A percentile compares a stretch with the other conserved stretches of the same genome.
phyloP scores from a whole-genome alignment of 495 filamentous ascomycete species.

The Tirmania nivea region DNA sequence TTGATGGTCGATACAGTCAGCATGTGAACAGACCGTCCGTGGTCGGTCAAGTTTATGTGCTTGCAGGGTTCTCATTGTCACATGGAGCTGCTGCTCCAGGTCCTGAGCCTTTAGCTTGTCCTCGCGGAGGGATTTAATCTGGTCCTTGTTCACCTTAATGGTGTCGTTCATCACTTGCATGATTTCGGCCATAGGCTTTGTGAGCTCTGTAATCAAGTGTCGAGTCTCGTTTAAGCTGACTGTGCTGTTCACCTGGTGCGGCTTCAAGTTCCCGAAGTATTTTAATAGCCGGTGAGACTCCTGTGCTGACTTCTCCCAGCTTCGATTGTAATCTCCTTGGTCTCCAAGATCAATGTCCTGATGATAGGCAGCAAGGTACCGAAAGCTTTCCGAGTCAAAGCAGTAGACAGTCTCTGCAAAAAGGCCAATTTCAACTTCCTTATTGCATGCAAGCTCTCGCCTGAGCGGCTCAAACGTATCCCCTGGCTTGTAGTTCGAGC shows the following conservation, averaged over 20 bases:
- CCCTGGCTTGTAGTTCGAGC: conserved; percentile 24
- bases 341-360: conserved; percentile 17
- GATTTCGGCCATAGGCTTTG: conserved; percentile 22
- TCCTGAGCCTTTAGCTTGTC: conserved; percentile 10
- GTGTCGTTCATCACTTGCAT: conserved; percentile 19
- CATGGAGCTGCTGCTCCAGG: conserved; percentile 12
- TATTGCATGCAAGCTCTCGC: conserved; percentile 14
- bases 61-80: conserved; percentile 6
- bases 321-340: conserved; percentile 19
- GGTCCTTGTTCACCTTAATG: conserved; percentile 18
- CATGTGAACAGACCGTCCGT: conserved; percentile 1
- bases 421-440: conserved; percentile 13
- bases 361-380: conserved; percentile 24
- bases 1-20: conserved; percentile 2
- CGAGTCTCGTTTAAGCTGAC: conserved; percentile 23
- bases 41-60: conserved; percentile 2
- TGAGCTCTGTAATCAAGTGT: conserved; percentile 20
- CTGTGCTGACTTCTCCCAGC: conserved; percentile 22
- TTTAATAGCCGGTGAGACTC: conserved; percentile 20
- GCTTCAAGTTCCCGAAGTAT: conserved; percentile 12
- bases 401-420: conserved; percentile 20
- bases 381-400: conserved; percentile 29
- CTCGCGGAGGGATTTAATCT: conserved; percentile 9
- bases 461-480: conserved; percentile 23
- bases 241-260: conserved; percentile 22